Percentiles rank a stretch among this genome's conserved stretches.
Evolutionary conservation across 257 asterid species (phyloP).

Genomic region (Osmanthus fragrans): DNA sequence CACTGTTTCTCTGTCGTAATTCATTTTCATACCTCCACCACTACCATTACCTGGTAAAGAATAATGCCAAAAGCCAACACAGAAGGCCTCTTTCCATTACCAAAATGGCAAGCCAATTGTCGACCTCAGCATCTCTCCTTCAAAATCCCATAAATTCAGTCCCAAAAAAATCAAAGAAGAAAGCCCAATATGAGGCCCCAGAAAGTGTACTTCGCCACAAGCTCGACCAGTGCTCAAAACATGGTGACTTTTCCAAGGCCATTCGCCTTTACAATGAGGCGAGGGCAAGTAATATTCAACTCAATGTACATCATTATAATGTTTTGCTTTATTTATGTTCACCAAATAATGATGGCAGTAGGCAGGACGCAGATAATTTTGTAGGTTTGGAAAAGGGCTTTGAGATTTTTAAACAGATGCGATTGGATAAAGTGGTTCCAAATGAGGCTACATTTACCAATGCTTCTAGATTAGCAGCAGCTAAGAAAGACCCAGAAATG

Average conservation of each 20-base stretch:
- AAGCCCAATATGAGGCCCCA: constrained; percentile 49
- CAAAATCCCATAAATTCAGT: constrained; percentile 24
- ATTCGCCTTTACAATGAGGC: constrained; percentile 80
- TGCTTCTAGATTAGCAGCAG: constrained; percentile 88
- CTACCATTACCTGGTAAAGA: constrained; percentile 10
- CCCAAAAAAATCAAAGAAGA: constrained; percentile 38
- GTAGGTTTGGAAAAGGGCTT: constrained; percentile 65
- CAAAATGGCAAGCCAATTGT: constrained; percentile 33
- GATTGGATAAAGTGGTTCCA: constrained; percentile 58
- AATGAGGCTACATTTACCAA: constrained; percentile 91
- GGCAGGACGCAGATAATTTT: constrained; percentile 28
- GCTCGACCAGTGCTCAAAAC: constrained; percentile 64
- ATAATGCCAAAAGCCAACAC: constrained; percentile 25
- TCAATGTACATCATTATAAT: constrained; percentile 70
- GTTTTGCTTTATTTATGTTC: constrained; percentile 76
- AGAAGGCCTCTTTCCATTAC: constrained; percentile 32
- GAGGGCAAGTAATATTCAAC: constrained; percentile 42
- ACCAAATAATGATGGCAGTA: constrained; percentile 24
- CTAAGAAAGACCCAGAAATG: constrained; percentile 74
- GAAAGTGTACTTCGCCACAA: constrained; percentile 54
- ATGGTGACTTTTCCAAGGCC: constrained; percentile 61
- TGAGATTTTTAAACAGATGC: constrained; percentile 76
- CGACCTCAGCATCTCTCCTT: constrained; percentile 47
- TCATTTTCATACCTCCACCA: constrained; percentile 21
- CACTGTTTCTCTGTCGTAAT: constrained; percentile 28